Base-by-base conservation (phyloP, 129 eudicot species). In the Centrapalus pauciflorus region DNA sequence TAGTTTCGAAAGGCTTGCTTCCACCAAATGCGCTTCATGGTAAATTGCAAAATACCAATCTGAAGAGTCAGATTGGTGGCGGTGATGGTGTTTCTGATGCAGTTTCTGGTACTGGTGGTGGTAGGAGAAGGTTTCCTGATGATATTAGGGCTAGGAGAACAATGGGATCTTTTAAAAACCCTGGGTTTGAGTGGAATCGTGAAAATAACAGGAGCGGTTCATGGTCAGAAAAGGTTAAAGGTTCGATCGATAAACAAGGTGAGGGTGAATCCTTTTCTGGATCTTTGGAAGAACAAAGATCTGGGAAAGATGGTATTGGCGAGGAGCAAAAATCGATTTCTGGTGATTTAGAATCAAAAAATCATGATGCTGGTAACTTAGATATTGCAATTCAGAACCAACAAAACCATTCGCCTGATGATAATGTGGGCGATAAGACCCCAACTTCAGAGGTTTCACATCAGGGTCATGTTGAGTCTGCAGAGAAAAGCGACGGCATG, bases 1-100 rank as follows among this genome's bases (percentile, higher is more conserved):
- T 93, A 76, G 82, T 89, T 74, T 77, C 96, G 3, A 87, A 86
- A 68, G 96, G 96, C 2, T 49, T 93, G 29, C 63, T 93, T 61
- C 95, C 95, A 0, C 83, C 87, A 13, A 75, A 76, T 76, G 82
- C 80, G 43, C 62, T 76, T 37, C 66, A 85, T 19, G 88, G 85
- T 2, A 88, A 85, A 70, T 79, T 80, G 87, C 94, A 76, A 72
- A 75, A 69, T 55, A 83, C 79, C 46, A 60, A 61, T 77, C 56
- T 82, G 73, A 91, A 84, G 77, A 87, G 71, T 60, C 79, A 68
- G 68, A 71, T 61, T 73, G 85, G 17, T 49, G 84, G 85, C 27
- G 77, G 57, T 46, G 63, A 76, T 64, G 75, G 86, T 35, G 82
- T 62, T 71, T 45, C 77, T 61, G 77, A 60, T 55, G 49, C 63